phyloP scores from a whole-genome alignment of 2,329 filamentous ascomycete species.

The Tolypocladium paradoxum region DNA sequence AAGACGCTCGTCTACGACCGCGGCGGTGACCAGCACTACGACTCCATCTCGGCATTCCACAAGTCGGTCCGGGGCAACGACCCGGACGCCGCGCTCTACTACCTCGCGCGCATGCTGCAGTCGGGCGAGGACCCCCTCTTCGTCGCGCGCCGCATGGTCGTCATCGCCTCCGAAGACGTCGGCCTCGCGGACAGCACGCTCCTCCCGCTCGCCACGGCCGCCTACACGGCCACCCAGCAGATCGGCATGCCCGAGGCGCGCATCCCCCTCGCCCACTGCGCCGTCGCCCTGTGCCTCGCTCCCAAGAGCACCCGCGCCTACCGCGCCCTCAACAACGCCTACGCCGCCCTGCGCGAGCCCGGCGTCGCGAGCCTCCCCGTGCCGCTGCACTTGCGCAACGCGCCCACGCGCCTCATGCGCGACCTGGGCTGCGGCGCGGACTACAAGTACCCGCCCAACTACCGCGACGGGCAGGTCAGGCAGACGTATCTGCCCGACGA shows the following conservation, averaged over 20 bases:
- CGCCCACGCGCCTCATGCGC: slow-evolving; percentile 85
- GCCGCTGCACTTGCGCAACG: slow-evolving; percentile 81
- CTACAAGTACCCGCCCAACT: slow-evolving; percentile 97
- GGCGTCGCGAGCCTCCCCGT: slow-evolving; percentile 74
- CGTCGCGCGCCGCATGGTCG: slow-evolving; percentile 83
- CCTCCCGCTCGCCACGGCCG: slow-evolving; percentile 71
- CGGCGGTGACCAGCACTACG: slow-evolving; percentile 92
- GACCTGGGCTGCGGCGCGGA: slow-evolving; percentile 82
- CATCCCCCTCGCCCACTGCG: slow-evolving; percentile 81
- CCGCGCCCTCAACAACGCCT: slow-evolving; percentile 68
- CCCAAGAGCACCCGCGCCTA: slow-evolving; percentile 86
- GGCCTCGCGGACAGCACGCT: slow-evolving; percentile 81
- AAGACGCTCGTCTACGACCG: slow-evolving; percentile 93
- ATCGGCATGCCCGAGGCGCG: slow-evolving; percentile 92
- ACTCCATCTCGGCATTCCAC: slow-evolving; percentile 94
- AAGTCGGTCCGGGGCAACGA: slow-evolving; percentile 87
- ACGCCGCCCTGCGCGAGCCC: slow-evolving; percentile 68
- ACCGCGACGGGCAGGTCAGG: slow-evolving; percentile 64
- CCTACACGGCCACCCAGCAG: slow-evolving; percentile 81
- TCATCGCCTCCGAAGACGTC: slow-evolving; percentile 90
- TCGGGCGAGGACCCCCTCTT: slow-evolving; percentile 90
- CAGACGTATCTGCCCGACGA: slow-evolving; percentile 87
- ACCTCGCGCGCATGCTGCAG: slow-evolving; percentile 89
- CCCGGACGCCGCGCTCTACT: slow-evolving; percentile 83
- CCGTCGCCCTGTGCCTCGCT: slow-evolving; percentile 68